These are phyloP conservation scores for Talaromyces ruber DNA, from an alignment of 495 filamentous ascomycete species.

Conservation along the genomic window DNA sequence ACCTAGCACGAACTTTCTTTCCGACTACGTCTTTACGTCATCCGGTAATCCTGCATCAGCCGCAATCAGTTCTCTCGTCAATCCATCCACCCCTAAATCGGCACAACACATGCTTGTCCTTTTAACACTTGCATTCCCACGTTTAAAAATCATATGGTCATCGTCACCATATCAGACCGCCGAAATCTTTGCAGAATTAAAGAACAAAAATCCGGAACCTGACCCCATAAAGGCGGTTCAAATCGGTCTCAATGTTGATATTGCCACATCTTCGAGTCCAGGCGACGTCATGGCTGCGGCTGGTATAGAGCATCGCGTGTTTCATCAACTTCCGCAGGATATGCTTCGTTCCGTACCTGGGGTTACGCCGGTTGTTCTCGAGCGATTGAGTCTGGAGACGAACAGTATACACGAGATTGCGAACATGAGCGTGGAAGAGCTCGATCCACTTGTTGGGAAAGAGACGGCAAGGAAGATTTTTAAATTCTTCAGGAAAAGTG, in stretches of 20 bases:
- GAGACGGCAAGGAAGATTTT: constrained; percentile 73
- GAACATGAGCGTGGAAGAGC: constrained; percentile 71
- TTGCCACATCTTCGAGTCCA: constrained; percentile 42
- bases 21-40: constrained; percentile 59
- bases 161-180: constrained; percentile 91
- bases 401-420: constrained; percentile 75
- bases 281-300: constrained; percentile 51
- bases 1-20: constrained; percentile 28
- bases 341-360: constrained; percentile 84
- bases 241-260: constrained; percentile 63
- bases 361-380: constrained; percentile 68
- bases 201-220: constrained; percentile 79
- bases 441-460: constrained; percentile 65
- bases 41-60: constrained; percentile 47
- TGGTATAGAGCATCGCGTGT: constrained; percentile 42
- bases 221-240: constrained; percentile 83
- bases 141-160: constrained; percentile 87
- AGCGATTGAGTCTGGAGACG: constrained; percentile 59
- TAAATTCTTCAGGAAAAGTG: constrained; percentile 77
- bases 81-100: constrained; percentile 50
- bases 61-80: constrained; percentile 31
- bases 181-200: constrained; percentile 90
- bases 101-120: constrained; percentile 89
- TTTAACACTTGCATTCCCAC: constrained; percentile 85
- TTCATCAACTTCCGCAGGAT: constrained; percentile 67